A percentile compares a stretch with the other conserved stretches of the same genome.
Conservation (phyloP, 192 early-diverging fungal species). For the Podila epicladia region DNA sequence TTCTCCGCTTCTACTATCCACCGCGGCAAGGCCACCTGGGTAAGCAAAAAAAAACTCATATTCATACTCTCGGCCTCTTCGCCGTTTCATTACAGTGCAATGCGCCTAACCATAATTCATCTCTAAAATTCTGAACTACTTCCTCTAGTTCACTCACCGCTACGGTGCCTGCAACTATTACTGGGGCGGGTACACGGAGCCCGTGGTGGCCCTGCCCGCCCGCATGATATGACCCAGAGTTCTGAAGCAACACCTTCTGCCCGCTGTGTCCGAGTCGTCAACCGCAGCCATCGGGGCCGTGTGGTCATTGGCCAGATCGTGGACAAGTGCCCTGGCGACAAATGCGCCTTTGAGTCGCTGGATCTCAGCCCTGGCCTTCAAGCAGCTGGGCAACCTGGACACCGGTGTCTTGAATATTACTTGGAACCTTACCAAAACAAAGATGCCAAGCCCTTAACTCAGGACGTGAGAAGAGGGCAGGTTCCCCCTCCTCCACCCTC, state of each 20-base stretch:
- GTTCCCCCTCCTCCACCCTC: too few relatives aligned
- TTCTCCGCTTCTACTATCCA: background rate
- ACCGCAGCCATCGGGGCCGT: slow-evolving; percentile 19
- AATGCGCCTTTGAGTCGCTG: slow-evolving; percentile 40
- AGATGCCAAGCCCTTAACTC: too few relatives aligned
- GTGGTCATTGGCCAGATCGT: slow-evolving; percentile 48
- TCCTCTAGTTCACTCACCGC: slow-evolving; percentile 9
- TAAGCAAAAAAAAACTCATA: background rate
- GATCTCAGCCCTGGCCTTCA: slow-evolving; percentile 52
- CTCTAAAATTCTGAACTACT: too few relatives aligned
- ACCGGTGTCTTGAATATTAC: slow-evolving; percentile 49
- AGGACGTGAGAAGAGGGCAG: too few relatives aligned
- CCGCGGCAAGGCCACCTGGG: slow-evolving; percentile 49
- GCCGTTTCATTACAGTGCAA: too few relatives aligned
- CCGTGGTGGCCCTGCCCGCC: slow-evolving; percentile 51
- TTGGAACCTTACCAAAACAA: slow-evolving; percentile 44
- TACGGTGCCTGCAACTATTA: slow-evolving; percentile 43
- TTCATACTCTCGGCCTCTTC: background rate
- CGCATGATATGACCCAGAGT: slow-evolving; percentile 48
- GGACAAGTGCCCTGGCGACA: slow-evolving; percentile 55
- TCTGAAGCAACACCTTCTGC: slow-evolving; percentile 46
- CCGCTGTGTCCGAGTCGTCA: slow-evolving; percentile 22
- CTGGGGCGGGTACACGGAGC: slow-evolving; percentile 31
- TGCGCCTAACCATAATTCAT: background rate
- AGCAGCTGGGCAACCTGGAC: slow-evolving; percentile 23